A percentile compares a stretch with the other conserved stretches of the same genome.
phyloP scores from a whole-genome alignment of 1,139 yeast species.

The Taiozyma sp. region DNA sequence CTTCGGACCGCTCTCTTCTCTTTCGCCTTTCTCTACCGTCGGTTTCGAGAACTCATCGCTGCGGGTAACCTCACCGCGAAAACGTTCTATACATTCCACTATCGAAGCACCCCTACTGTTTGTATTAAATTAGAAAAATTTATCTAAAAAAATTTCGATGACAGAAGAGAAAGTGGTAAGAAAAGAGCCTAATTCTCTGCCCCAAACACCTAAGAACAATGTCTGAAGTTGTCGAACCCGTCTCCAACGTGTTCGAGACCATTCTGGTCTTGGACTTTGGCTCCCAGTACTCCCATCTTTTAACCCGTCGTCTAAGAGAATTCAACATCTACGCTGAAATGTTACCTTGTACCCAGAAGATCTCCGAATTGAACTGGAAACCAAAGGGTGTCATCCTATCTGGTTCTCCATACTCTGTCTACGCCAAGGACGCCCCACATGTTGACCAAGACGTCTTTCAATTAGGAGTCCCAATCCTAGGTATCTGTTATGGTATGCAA shows the following conservation, averaged over 20 bases:
- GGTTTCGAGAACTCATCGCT: not conserved
- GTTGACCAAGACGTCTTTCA: constrained; percentile 93
- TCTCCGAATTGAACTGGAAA: constrained; percentile 84
- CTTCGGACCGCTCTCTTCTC: too few relatives aligned
- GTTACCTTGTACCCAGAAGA: constrained; percentile 98
- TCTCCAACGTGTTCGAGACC: constrained; percentile 88
- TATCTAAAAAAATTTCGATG: constrained; percentile 1
- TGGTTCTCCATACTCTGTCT: constrained; percentile 98
- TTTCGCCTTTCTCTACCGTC: too few relatives aligned
- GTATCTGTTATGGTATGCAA: constrained; percentile 99
- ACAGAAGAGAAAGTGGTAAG: not conserved
- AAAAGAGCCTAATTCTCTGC: not conserved
- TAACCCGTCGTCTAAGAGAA: constrained; percentile 97
- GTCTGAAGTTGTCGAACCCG: constrained; percentile 32
- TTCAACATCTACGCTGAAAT: constrained; percentile 98
- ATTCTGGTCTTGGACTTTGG: constrained; percentile 97
- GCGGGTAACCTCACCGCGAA: constrained; percentile 7
- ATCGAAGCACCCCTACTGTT: not conserved
- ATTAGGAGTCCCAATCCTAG: constrained; percentile 88
- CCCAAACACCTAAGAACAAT: constrained; percentile 5
- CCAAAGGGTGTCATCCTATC: constrained; percentile 96
- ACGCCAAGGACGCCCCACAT: constrained; percentile 93
- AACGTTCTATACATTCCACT: not conserved
- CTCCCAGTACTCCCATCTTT: constrained; percentile 95
- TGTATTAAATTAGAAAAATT: not conserved